These are phyloP conservation scores for Agrocybe pediades DNA, from an alignment of 768 basidiomycete genomes.

Conservation along the genomic window DNA sequence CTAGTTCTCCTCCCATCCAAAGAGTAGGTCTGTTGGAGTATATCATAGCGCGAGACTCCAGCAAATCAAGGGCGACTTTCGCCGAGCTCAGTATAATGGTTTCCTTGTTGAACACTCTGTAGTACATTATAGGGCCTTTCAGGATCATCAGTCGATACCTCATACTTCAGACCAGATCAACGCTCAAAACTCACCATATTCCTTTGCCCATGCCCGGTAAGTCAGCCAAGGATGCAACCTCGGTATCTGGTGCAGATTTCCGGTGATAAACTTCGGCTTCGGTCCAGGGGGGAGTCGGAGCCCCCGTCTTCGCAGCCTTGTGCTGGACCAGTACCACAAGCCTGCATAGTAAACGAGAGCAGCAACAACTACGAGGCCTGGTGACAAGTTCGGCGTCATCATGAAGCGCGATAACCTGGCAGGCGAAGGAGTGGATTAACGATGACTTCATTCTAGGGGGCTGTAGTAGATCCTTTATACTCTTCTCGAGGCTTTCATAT, in stretches of 20 bases:
- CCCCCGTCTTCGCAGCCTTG: constrained; percentile 4
- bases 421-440: no score
- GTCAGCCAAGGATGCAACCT: constrained; percentile 17
- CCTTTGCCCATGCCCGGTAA: constrained; percentile 18
- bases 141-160: not conserved
- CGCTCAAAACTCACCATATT: constrained; percentile 17
- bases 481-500: no score
- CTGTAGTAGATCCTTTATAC: no score
- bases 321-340: constrained; percentile 6
- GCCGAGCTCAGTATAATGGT: constrained; percentile 49
- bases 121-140: constrained; percentile 42
- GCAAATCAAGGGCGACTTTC: constrained; percentile 42
- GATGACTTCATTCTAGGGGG: no score
- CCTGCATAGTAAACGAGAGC: constrained; percentile 3
- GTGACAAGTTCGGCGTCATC: no score
- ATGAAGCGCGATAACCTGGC: no score
- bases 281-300: constrained; percentile 28
- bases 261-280: constrained; percentile 18
- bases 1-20: constrained; percentile 33
- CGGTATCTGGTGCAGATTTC: constrained; percentile 28
- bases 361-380: not conserved
- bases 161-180: not conserved
- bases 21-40: constrained; percentile 49
- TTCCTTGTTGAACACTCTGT: constrained; percentile 36
- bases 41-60: constrained; percentile 47